phyloP scores from a whole-genome alignment of 148 eudicot genomes.

The Diospyros kaki region DNA sequence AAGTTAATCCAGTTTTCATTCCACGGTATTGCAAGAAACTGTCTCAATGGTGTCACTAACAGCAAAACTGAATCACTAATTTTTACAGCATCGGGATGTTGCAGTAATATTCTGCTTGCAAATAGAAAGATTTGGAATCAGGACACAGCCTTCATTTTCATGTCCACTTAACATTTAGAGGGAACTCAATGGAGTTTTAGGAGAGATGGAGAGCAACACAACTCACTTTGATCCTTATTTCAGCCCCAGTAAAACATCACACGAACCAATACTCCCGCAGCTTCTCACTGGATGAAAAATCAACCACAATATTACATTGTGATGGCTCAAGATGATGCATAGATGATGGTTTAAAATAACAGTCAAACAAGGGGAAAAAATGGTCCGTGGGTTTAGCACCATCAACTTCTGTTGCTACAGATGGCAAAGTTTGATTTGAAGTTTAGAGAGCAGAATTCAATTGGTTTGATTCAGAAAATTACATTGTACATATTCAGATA shows the following conservation, averaged over 20 bases:
- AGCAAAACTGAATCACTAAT: background rate
- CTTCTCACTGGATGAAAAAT: background rate
- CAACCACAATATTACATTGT: constrained; percentile 4
- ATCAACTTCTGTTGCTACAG: too few relatives aligned
- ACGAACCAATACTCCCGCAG: background rate
- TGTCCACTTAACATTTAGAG: background rate
- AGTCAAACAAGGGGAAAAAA: background rate
- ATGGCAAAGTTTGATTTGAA: too few relatives aligned
- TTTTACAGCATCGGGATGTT: background rate
- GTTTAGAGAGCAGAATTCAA: too few relatives aligned
- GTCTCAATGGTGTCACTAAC: background rate
- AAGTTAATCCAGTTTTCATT: too few relatives aligned
- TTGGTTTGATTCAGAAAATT: too few relatives aligned
- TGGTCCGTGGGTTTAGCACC: too few relatives aligned
- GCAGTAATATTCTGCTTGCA: background rate
- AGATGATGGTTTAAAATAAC: background rate
- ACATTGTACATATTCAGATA: too few relatives aligned
- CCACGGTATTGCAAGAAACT: background rate
- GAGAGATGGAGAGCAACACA: background rate
- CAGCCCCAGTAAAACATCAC: background rate
- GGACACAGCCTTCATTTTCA: background rate
- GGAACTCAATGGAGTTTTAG: background rate
- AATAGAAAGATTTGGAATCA: background rate
- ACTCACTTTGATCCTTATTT: background rate
- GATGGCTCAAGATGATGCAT: background rate